phyloP scores from a whole-genome alignment of 2,329 filamentous ascomycete genomes.

The Nemania serpens region DNA sequence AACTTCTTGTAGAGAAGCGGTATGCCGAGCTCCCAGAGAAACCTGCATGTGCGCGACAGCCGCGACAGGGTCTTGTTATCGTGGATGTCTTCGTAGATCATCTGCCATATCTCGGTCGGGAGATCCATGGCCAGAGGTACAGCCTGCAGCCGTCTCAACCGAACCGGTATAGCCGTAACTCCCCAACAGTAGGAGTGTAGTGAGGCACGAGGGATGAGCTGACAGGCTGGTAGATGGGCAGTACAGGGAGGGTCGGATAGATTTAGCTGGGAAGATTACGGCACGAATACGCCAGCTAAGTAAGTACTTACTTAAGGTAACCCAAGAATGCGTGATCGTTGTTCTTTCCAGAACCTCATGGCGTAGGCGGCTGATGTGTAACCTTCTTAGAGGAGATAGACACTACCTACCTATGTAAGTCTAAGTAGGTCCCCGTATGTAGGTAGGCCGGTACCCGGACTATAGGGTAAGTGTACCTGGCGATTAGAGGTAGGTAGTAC shows the following conservation, averaged over 20 bases:
- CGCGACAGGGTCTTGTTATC: constrained; percentile 27
- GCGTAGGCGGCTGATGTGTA: constrained; percentile 5
- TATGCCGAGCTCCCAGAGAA: constrained; percentile 27
- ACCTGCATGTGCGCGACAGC: constrained; percentile 27
- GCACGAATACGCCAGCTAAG: too few species aligned
- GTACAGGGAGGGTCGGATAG: too few species aligned
- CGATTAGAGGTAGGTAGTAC: too few species aligned
- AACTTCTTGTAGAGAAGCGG: constrained; percentile 29
- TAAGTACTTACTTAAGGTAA: too few species aligned
- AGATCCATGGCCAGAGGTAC: constrained; percentile 22
- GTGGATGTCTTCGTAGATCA: constrained; percentile 26
- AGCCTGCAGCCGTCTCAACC: background rate
- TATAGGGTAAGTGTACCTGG: background rate
- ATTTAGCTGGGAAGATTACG: background rate
- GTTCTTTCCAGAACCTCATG: background rate
- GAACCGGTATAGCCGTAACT: background rate
- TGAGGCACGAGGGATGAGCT: too few species aligned
- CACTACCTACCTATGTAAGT: too few species aligned
- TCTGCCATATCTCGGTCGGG: constrained; percentile 31
- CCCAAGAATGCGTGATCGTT: background rate
- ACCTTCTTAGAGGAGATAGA: too few species aligned
- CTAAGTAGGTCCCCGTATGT: too few species aligned
- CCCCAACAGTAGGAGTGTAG: too few species aligned
- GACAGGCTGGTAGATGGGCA: too few species aligned
- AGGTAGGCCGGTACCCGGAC: background rate